Evolutionary conservation across 345 rosid genomes (phyloP).

Genomic region (Firmiana major): DNA sequence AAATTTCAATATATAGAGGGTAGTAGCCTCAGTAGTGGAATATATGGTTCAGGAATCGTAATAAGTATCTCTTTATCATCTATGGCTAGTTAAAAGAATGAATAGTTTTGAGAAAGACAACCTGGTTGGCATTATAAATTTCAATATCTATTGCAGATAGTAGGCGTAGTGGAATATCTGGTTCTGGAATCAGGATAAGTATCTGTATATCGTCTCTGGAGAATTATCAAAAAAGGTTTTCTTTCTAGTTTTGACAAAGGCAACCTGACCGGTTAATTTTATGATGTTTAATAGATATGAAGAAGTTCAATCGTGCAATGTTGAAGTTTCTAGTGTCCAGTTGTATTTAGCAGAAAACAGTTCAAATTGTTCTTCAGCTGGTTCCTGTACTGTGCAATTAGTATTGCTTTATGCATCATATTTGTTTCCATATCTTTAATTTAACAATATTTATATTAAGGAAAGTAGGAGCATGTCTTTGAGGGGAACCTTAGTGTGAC

Average conservation of each 20-base stretch:
- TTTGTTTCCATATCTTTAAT: neutral
- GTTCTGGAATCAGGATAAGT: neutral
- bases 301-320: neutral
- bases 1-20: neutral
- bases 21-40: neutral
- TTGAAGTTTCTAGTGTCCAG: neutral
- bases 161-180: neutral
- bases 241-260: neutral
- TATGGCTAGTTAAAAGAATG: too few species aligned
- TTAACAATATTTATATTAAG: neutral
- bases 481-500: too few species aligned
- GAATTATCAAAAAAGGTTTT: neutral
- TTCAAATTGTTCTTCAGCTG: neutral
- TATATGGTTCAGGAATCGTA: too few species aligned
- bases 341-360: neutral
- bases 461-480: neutral
- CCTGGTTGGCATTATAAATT: neutral
- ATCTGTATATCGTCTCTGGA: neutral
- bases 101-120: neutral
- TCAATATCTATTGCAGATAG: neutral
- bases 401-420: neutral
- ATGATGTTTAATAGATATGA: neutral
- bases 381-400: neutral
- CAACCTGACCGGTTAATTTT: neutral
- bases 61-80: too few species aligned